A percentile compares a stretch with the other conserved stretches of the same genome.
Evolutionary conservation across 73 alveolate genomes (phyloP).

Genomic region (Paramecium primaurelia): DNA sequence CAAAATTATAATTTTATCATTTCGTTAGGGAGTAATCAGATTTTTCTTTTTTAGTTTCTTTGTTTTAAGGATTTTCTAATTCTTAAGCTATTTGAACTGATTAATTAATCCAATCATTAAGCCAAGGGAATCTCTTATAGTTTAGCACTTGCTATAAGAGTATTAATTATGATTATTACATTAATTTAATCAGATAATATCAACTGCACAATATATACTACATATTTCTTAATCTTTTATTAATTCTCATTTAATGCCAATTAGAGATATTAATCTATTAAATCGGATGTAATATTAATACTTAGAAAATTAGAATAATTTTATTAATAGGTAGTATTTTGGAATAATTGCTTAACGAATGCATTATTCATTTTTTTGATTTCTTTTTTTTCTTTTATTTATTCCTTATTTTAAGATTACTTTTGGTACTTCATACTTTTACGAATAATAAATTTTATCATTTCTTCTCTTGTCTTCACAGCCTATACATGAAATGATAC

Average conservation of each 20-base stretch:
- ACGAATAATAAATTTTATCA: constrained; percentile 32
- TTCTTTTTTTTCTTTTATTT: not conserved
- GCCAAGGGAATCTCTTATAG: constrained; percentile 20
- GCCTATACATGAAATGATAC: not conserved
- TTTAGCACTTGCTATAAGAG: not conserved
- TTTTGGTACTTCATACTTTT: not conserved
- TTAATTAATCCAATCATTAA: not conserved
- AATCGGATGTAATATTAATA: not conserved
- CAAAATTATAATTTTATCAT: not conserved
- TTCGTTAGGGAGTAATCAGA: not conserved
- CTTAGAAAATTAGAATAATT: not conserved
- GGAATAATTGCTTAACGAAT: not conserved
- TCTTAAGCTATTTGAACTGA: not conserved
- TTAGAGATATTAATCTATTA: not conserved
- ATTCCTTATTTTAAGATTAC: not conserved
- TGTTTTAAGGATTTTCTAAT: not conserved
- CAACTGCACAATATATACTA: not conserved
- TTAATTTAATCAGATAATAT: not conserved
- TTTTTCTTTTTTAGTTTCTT: not conserved
- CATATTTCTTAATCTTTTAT: not conserved
- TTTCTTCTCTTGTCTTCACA: constrained; percentile 31
- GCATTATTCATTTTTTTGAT: not conserved
- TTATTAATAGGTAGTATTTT: not conserved
- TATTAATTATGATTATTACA: not conserved
- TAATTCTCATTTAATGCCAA: not conserved